A percentile compares a stretch with the other conserved stretches of the same genome.
These are phyloP conservation scores for Sporothrix euskadiensis DNA, from an alignment of 2,329 filamentous ascomycete species.

Conservation along the genomic window DNA sequence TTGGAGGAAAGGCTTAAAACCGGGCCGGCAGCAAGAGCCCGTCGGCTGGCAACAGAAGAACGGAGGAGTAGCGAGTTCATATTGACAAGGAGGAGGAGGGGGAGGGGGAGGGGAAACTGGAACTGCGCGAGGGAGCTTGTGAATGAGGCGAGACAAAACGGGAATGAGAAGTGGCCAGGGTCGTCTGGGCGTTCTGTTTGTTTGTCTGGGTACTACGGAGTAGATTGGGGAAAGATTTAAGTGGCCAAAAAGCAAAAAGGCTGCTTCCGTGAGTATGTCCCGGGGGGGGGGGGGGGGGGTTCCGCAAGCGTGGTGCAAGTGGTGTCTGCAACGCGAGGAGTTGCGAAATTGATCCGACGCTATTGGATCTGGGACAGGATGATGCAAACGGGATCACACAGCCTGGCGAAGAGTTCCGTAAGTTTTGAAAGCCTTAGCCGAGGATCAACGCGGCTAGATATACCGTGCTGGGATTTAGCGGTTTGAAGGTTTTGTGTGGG, in stretches of 20 bases:
- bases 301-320: not conserved
- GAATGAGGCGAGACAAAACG: slow-evolving; percentile 11
- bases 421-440: slow-evolving; percentile 27
- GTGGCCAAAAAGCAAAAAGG: slow-evolving; percentile 5
- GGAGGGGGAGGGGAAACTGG: not conserved
- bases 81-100: slow-evolving; percentile 7
- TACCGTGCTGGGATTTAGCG: slow-evolving; percentile 15
- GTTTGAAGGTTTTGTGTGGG: slow-evolving; percentile 5
- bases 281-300: slow-evolving; percentile 15
- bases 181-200: slow-evolving; percentile 4
- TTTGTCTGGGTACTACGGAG: not conserved
- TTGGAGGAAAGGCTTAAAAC: slow-evolving; percentile 30
- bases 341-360: slow-evolving; percentile 26
- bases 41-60: slow-evolving; percentile 30
- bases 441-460: slow-evolving; percentile 31
- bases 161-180: slow-evolving; percentile 16
- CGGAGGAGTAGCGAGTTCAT: slow-evolving; percentile 31
- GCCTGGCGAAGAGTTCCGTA: slow-evolving; percentile 2
- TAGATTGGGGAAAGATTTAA: not conserved
- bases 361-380: slow-evolving; percentile 27
- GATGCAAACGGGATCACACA: slow-evolving; percentile 19
- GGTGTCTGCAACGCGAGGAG: not conserved
- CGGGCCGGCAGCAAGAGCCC: slow-evolving; percentile 29
- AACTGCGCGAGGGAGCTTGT: not conserved
- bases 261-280: slow-evolving; percentile 21